These are phyloP conservation scores for Stephanodiscus minutulus DNA, from an alignment of 108 stramenopile genomes.

Conservation along the genomic window DNA sequence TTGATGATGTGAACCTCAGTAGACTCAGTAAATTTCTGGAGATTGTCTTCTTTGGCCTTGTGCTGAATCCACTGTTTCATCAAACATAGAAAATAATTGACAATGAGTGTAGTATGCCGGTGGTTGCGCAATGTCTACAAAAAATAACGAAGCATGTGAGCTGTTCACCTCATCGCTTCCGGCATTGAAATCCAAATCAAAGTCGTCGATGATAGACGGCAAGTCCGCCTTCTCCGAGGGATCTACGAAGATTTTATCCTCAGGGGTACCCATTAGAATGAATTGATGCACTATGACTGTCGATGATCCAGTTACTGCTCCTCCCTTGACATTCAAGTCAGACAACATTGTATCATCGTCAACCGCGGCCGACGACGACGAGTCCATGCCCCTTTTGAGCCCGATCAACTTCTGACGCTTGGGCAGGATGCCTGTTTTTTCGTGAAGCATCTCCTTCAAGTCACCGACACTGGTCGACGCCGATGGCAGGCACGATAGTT, in stretches of 20 bases:
- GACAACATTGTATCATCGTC: conserved; percentile 68
- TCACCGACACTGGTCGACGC: conserved; percentile 58
- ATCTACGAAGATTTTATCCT: conserved; percentile 92
- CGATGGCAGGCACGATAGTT: conserved; percentile 50
- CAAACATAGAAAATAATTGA: conserved; percentile 1
- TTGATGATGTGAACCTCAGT: conserved; percentile 90
- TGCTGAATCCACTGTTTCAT: conserved; percentile 70
- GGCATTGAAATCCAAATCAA: conserved; percentile 89
- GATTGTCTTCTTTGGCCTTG: conserved; percentile 84
- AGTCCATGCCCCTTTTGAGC: conserved; percentile 43
- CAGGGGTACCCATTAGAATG: conserved; percentile 96
- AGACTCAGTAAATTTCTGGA: conserved; percentile 82
- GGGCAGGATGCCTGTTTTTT: conserved; percentile 74
- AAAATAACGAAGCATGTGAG: not conserved
- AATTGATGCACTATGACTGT: conserved; percentile 60
- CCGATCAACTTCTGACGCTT: conserved; percentile 94
- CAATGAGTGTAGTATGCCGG: not conserved
- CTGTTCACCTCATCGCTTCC: conserved; percentile 49
- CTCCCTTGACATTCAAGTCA: conserved; percentile 65
- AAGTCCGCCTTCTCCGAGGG: conserved; percentile 75
- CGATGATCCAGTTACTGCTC: conserved; percentile 30
- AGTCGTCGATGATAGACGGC: conserved; percentile 90
- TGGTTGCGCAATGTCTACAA: not conserved
- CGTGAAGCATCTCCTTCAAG: conserved; percentile 66
- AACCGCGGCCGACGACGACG: conserved; percentile 25